A percentile compares a stretch with the other conserved stretches of the same genome.
Evolutionary conservation across 768 basidiomycete species (phyloP).

Genomic region (Filobasidium wieringae): DNA sequence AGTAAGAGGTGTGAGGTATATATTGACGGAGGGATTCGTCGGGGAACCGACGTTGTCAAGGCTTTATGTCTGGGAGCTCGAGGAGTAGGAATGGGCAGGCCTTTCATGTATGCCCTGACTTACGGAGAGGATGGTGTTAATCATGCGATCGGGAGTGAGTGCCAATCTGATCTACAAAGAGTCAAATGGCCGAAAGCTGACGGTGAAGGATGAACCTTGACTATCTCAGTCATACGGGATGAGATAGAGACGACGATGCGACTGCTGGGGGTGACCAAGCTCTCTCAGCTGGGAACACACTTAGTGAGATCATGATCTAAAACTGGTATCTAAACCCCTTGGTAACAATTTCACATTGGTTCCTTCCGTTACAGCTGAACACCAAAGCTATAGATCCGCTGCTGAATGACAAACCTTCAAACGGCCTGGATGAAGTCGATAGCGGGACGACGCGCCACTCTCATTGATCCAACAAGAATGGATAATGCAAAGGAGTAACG

Average conservation of each 20-base stretch:
- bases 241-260: slow-evolving; percentile 42
- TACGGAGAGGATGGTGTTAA: slow-evolving; percentile 40
- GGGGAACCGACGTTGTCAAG: slow-evolving; percentile 83
- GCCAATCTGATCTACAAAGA: not conserved
- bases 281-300: slow-evolving; percentile 40
- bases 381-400: slow-evolving; percentile 16
- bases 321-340: not conserved
- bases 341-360: not conserved
- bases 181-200: no score
- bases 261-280: slow-evolving; percentile 39
- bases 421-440: not conserved
- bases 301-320: slow-evolving; percentile 22
- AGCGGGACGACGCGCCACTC: no score
- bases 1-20: slow-evolving; percentile 49
- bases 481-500: no score
- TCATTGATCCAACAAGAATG: no score
- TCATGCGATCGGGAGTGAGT: slow-evolving; percentile 37
- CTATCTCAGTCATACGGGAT: slow-evolving; percentile 39
- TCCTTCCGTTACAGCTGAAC: slow-evolving; percentile 11
- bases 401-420: slow-evolving; percentile 10
- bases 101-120: slow-evolving; percentile 40
- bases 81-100: slow-evolving; percentile 38
- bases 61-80: slow-evolving; percentile 58
- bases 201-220: slow-evolving; percentile 9
- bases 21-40: slow-evolving; percentile 49